Evolutionary conservation across 2,329 filamentous ascomycete species (phyloP), one percentile per base, ranked within the genome.

Genomic region (Drechslerella dactyloides): DNA sequence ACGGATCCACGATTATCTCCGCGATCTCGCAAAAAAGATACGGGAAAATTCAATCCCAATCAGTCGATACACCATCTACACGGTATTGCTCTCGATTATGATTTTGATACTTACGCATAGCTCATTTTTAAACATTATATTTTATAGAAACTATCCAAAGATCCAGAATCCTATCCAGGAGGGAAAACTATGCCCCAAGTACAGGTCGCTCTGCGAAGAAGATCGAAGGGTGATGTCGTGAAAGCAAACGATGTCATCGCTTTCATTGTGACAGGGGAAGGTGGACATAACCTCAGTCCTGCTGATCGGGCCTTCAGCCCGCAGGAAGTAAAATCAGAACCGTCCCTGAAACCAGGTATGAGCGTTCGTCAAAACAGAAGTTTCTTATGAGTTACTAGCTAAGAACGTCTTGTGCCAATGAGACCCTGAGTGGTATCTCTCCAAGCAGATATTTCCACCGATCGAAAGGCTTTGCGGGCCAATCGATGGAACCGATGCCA

Each of bases 381-480:
- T 13, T 42, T 30, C 10, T 24, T 37, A 13, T 42, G 7, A 23
- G 2, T 11, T 37, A 30, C 35, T 10, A 23, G 37, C 37, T 60
- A 58, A 63, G 54, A 65, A 46, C 23, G 0, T 2, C 2, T 58
- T 30, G 21, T 8, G 37, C n/a, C 1, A 17, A 8, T 2, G 19
- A 74, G 94, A 99, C 78, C 86, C 97, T n/a, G 94, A 99, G 78
- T 97, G 93, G 86, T 99, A 99, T 80, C 86, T 99, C 42, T 89
- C 91, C 82, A 99, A 99, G 83, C 94, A 99, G 80, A 97, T 99
- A 69, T 91, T 99, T 81, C 94, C 94, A 10, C 94, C 94, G 0
- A 94, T 99, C 24, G 94, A 99, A 82, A 91, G 94, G 84, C 87
- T 99, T 21, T 99, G 94, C 79, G 94, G 93, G 73, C 96, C 96